Conservation (phyloP, 1,284 basidiomycete species). For the Paramarasmius palmivorus region DNA sequence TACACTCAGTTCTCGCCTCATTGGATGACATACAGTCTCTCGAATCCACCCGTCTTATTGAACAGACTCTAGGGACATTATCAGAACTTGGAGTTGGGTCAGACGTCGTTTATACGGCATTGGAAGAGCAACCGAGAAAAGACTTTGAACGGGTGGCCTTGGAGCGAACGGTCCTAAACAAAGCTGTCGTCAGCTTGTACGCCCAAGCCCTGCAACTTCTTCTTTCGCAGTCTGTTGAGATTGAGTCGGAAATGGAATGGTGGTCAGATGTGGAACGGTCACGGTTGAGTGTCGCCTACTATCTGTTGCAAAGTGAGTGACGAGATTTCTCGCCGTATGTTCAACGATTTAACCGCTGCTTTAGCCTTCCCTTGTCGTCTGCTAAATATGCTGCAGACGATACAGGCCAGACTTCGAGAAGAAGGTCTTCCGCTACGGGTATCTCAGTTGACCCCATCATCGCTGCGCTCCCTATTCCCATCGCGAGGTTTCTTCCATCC, state of each 20-base stretch:
- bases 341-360: constrained; percentile 11
- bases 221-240: constrained; percentile 59
- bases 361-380: constrained; percentile 62
- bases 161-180: constrained; percentile 33
- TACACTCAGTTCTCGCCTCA: not conserved
- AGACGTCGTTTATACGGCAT: not conserved
- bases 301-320: constrained; percentile 68
- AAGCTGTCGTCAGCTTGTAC: constrained; percentile 58
- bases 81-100: not conserved
- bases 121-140: not conserved
- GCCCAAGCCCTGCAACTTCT: constrained; percentile 56
- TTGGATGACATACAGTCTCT: not conserved
- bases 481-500: constrained; percentile 42
- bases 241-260: constrained; percentile 74
- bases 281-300: constrained; percentile 45
- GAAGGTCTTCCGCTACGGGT: constrained; percentile 48
- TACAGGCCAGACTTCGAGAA: constrained; percentile 46
- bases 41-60: not conserved
- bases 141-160: constrained; percentile 2
- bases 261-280: constrained; percentile 71
- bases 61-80: not conserved
- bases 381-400: constrained; percentile 36
- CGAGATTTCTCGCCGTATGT: not conserved
- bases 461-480: constrained; percentile 51
- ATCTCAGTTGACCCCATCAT: constrained; percentile 50